Percentiles rank a stretch among this genome's conserved stretches.
phyloP scores from a whole-genome alignment of 1,139 yeast species.

The Taphrina pruni region DNA sequence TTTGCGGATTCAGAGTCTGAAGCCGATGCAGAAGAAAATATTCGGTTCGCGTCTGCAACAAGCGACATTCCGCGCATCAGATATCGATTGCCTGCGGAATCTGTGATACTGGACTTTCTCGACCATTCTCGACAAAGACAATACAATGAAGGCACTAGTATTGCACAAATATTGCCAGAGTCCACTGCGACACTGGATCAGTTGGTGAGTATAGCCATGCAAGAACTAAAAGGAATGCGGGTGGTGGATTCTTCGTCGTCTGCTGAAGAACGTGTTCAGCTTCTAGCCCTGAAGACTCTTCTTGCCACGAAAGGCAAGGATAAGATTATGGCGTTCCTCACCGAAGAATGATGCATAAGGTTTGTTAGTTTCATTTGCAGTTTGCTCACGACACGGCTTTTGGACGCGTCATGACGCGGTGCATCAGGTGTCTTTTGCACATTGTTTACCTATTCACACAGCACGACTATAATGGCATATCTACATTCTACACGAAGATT shows the following conservation, averaged over 20 bases:
- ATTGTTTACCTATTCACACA: too few relatives aligned
- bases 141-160: not conserved
- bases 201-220: conserved; percentile 48
- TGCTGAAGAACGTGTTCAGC: conserved; percentile 59
- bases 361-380: not conserved
- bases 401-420: too few relatives aligned
- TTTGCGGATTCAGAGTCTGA: conserved; percentile 49
- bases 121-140: conserved; percentile 49
- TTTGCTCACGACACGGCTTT: too few relatives aligned
- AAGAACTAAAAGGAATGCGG: conserved; percentile 22
- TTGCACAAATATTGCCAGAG: not conserved
- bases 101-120: conserved; percentile 76
- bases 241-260: conserved; percentile 34
- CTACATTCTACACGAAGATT: too few relatives aligned
- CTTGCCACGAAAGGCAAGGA: conserved; percentile 74
- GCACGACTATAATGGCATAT: too few relatives aligned
- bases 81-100: conserved; percentile 72
- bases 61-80: conserved; percentile 59
- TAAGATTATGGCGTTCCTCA: conserved; percentile 62
- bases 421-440: too few relatives aligned
- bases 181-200: conserved; percentile 47
- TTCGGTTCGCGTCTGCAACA: conserved; percentile 44
- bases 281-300: conserved; percentile 64
- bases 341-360: not conserved
- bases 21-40: conserved; percentile 48